Base-by-base conservation (phyloP, 2,329 filamentous ascomycete genomes). In the Macrophomina pseudophaseolina region DNA sequence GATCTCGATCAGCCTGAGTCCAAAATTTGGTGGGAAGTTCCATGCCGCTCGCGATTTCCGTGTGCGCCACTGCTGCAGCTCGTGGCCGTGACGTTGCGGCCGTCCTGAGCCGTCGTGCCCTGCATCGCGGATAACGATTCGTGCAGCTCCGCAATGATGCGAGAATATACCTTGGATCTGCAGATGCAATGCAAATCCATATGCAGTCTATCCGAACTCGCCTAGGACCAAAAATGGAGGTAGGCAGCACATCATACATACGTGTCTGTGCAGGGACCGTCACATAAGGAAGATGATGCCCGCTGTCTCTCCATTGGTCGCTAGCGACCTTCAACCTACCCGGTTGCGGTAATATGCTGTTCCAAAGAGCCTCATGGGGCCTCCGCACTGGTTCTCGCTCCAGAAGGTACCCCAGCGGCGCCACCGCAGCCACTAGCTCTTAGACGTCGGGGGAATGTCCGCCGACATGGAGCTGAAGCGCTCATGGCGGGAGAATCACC, bases 101-200 rank as follows among this genome's bases (percentile, higher is more conserved):
- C 28, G 33, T 30, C 16, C 14, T 18, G 44, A 28, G 4, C 44
- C 18, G 44, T n/a, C 44, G 16, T n/a, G 44, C 40, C 8, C 23
- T 23, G 23, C 23, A 23, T 23, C 23, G 23, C 16, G 44, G 44
- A 38, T 38, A 38, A n/a, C 54, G 54, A 58, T 23, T 58, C 54
- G 16, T 58, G 38, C 33, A 54, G 33, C 52, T 54, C 33, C 52
- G 52, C 18, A 54, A 54, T 28, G 38, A 54, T 28, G 38, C 52
- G 52, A 54, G 7, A 18, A 33, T 18, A 14, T 38, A 42, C 30
- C 14, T 18, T 33, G 7, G 56, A 60, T 60, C 56, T 60, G 30
- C 56, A 23, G 14, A 18, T n/a, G 56, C 56, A 46, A 32, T 60
- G 56, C 40, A 60, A 60, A 60, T 60, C 56, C 16, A 14, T 33